Base-by-base conservation (phyloP, 441 rosid genomes). In the Gossypium davidsonii region DNA sequence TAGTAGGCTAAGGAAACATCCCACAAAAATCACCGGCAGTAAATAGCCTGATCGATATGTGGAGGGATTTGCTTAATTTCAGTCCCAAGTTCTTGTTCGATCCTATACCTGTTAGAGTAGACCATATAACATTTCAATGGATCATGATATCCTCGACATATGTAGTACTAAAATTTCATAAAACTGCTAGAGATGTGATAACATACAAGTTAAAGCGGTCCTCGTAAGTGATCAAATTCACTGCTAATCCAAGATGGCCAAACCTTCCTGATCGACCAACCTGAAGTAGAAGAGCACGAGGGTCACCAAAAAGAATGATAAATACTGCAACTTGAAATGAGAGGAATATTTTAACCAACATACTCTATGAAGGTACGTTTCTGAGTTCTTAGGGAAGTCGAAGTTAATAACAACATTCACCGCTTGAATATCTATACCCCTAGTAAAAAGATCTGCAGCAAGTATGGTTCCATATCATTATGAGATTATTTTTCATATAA, bases 241-340 rank as follows among this genome's bases (percentile, higher is more conserved):
- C 97, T 74, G 99, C 99, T 79, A 94, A 85, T 67, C 99, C 99
- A 67, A 92, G 99, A 85, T 92, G 99, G 21, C 99, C 99, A 86
- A 92, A 94, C 83, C 99, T 90, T 83, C 99, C 99, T 14, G 99
- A 92, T 72, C 98, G 91, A 76, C 99, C 99, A 78, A 94, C 99
- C 99, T 92, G 83, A 64, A 75, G 63, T 14, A 12, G 31, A 60
- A 17, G 73, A 46, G 10, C 15, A 2, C 10, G 10, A 21, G 55
- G 60, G 20, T 9, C 3, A 23, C 9, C 39, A 11, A 42, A 64
- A 10, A n/a, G 12, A 14, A 6, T 14, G 48, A 56, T 2, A 69
- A 12, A 71, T 68, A 34, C 25, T 56, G 61, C 62, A 73, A 71
- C 51, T 44, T 34, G 52, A 11, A 46, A 14, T 5, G 39, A 21